A percentile compares a stretch with the other conserved stretches of the same genome.
phyloP scores from a whole-genome alignment of 768 basidiomycete genomes.

The Mycena galopus region DNA sequence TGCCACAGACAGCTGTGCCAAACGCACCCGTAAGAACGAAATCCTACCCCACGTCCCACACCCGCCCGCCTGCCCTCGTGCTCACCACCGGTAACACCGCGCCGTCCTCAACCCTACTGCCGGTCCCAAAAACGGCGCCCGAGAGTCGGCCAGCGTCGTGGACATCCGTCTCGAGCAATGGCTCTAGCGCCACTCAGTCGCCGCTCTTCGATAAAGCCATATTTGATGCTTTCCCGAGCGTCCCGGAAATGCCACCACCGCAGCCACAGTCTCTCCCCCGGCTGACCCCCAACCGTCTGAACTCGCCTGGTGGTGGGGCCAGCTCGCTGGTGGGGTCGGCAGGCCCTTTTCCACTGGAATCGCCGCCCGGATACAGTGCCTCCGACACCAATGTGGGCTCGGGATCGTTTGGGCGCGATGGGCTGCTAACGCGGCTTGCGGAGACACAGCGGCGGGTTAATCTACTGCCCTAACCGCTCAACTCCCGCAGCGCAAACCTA shows the following conservation, averaged over 20 bases:
- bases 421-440: constrained; percentile 22
- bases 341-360: constrained; percentile 9
- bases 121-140: constrained; percentile 24
- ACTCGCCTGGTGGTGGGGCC: background rate
- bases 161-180: constrained; percentile 58
- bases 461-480: constrained; percentile 5
- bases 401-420: constrained; percentile 10
- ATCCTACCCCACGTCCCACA: constrained; percentile 24
- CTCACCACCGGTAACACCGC: constrained; percentile 3
- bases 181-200: constrained; percentile 51
- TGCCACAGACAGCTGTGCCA: constrained; percentile 18
- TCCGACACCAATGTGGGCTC: constrained; percentile 7
- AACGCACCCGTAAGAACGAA: constrained; percentile 30
- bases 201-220: constrained; percentile 69
- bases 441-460: constrained; percentile 28
- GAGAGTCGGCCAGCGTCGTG: constrained; percentile 57
- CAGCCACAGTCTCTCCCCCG: background rate
- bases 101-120: constrained; percentile 6
- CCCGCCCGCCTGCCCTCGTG: constrained; percentile 27
- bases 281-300: constrained; percentile 3
- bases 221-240: constrained; percentile 81
- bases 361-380: constrained; percentile 2
- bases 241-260: constrained; percentile 65
- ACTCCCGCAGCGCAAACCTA: background rate
- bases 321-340: background rate